Evolutionary conservation across 768 basidiomycete genomes (phyloP).

Genomic region (Auriscalpium orientale): DNA sequence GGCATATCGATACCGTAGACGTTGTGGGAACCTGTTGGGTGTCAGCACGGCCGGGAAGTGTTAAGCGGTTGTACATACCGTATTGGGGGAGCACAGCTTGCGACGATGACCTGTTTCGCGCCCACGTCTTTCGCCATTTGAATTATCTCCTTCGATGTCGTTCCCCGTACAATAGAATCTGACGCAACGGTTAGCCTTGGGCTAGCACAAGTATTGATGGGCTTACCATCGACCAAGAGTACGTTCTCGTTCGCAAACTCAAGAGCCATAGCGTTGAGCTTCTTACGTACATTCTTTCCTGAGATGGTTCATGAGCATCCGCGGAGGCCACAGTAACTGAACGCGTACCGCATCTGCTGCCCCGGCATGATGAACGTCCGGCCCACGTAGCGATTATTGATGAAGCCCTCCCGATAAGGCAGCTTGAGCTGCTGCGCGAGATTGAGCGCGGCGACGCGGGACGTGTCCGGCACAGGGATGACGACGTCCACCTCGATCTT

Average conservation of each 20-base stretch:
- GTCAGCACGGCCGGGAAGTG: background rate
- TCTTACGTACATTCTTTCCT: constrained; percentile 92
- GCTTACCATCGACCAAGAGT: constrained; percentile 86
- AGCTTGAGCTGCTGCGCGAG: constrained; percentile 83
- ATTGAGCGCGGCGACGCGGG: constrained; percentile 91
- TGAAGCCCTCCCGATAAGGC: constrained; percentile 96
- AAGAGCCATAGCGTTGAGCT: constrained; percentile 97
- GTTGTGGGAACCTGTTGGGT: constrained; percentile 62
- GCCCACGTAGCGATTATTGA: constrained; percentile 98
- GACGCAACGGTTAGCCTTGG: background rate
- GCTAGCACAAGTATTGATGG: too few species aligned
- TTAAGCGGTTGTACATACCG: constrained; percentile 37
- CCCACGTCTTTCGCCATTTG: constrained; percentile 99
- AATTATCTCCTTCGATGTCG: constrained; percentile 96
- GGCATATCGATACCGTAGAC: constrained; percentile 99
- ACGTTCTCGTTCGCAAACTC: constrained; percentile 92
- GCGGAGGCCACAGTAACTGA: background rate
- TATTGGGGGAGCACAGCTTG: constrained; percentile 96
- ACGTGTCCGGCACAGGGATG: constrained; percentile 97
- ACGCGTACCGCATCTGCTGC: constrained; percentile 76
- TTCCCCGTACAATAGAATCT: constrained; percentile 99
- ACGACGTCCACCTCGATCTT: constrained; percentile 86
- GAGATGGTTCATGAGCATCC: background rate
- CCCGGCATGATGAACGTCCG: constrained; percentile 99
- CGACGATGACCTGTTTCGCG: constrained; percentile 91